These are phyloP conservation scores for Micromonas commoda DNA, from an alignment of 139 green algal species.

Conservation along the genomic window DNA sequence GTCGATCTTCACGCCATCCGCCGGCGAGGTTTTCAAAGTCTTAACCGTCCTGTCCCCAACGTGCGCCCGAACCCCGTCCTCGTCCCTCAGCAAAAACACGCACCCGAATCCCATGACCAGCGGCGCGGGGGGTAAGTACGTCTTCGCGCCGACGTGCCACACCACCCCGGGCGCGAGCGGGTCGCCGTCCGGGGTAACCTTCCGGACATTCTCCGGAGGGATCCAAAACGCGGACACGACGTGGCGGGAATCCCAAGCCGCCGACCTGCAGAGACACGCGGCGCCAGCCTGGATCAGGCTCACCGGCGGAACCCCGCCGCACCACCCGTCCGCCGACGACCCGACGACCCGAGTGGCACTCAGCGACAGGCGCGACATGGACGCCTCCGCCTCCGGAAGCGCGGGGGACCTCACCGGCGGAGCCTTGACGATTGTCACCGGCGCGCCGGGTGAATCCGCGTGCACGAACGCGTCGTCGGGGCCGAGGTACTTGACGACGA, in stretches of 20 bases:
- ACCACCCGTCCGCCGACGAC: too few relatives aligned
- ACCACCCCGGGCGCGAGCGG: slow-evolving; percentile 58
- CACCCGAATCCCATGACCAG: slow-evolving; percentile 89
- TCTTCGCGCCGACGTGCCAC: slow-evolving; percentile 55
- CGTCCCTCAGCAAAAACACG: slow-evolving; percentile 73
- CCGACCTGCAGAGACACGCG: slow-evolving; percentile 66
- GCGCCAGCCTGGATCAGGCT: slow-evolving; percentile 51
- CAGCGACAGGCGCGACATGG: too few relatives aligned
- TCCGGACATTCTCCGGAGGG: slow-evolving; percentile 70
- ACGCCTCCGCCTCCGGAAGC: background rate
- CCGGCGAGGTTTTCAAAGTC: background rate
- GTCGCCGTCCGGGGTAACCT: slow-evolving; percentile 55
- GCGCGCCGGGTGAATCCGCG: background rate
- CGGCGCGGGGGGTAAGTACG: slow-evolving; percentile 86
- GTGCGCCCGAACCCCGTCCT: slow-evolving; percentile 67
- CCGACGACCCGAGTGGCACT: too few relatives aligned
- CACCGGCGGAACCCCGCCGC: slow-evolving; percentile 43
- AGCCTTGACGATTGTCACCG: slow-evolving; percentile 17
- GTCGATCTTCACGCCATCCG: slow-evolving; percentile 1
- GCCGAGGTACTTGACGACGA: slow-evolving; percentile 80
- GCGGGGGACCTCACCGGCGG: background rate
- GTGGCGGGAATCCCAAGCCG: slow-evolving; percentile 86
- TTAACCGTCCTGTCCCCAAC: slow-evolving; percentile 61
- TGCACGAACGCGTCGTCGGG: slow-evolving; percentile 45
- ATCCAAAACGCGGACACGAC: slow-evolving; percentile 93